phyloP scores from a whole-genome alignment of 768 basidiomycete genomes.

The Serendipita sp. region DNA sequence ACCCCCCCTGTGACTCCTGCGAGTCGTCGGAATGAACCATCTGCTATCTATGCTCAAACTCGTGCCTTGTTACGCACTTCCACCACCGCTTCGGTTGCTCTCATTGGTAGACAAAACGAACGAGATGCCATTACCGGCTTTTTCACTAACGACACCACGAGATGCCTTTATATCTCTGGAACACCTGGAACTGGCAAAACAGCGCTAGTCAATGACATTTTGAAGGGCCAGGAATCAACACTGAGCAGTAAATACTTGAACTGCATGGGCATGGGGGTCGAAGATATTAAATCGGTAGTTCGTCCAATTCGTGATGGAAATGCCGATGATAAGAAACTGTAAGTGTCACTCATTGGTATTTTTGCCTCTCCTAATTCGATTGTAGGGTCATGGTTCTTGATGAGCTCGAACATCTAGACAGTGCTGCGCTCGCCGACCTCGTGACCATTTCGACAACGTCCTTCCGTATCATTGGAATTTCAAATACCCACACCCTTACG shows the following conservation, averaged over 20 bases:
- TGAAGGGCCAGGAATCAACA: slow-evolving; percentile 16
- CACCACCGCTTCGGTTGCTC: neutral
- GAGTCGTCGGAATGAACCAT: neutral
- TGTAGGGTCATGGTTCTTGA: slow-evolving; percentile 54
- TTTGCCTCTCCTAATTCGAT: neutral
- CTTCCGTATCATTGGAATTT: slow-evolving; percentile 66
- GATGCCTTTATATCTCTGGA: slow-evolving; percentile 70
- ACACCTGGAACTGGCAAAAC: slow-evolving; percentile 89
- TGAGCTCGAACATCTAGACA: slow-evolving; percentile 69
- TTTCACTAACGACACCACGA: neutral
- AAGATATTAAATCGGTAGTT: neutral
- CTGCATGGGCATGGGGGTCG: neutral
- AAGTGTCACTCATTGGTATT: neutral
- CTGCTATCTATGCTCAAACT: neutral
- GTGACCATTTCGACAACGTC: slow-evolving; percentile 33
- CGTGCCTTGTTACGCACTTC: neutral
- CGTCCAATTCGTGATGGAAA: neutral
- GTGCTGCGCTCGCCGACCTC: slow-evolving; percentile 50
- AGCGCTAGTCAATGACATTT: slow-evolving; percentile 54
- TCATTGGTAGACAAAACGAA: neutral
- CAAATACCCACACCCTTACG: slow-evolving; percentile 76
- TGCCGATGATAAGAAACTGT: neutral
- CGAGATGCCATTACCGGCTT: neutral
- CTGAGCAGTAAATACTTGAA: neutral
- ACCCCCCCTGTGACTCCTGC: neutral